These are phyloP conservation scores for Clonostachys rhizophaga DNA, from an alignment of 2,329 filamentous ascomycete genomes.

Conservation along the genomic window DNA sequence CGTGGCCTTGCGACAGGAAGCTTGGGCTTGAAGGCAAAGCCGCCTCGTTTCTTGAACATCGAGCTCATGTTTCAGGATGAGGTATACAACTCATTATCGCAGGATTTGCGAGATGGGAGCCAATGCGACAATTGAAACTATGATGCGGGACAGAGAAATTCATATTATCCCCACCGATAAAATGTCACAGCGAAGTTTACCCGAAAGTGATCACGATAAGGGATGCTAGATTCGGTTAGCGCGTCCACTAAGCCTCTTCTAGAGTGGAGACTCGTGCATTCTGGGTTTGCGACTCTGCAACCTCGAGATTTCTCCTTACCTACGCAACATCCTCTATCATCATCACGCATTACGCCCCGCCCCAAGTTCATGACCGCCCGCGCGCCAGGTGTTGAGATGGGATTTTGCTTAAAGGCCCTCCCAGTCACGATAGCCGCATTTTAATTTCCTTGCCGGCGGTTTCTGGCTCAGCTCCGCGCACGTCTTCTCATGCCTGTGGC, in stretches of 20 bases:
- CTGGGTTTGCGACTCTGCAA: slow-evolving; percentile 30
- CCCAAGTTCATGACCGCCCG: slow-evolving; percentile 27
- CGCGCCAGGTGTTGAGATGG: slow-evolving; percentile 22
- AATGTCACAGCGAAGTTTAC: slow-evolving; percentile 1
- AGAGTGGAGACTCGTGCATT: slow-evolving; percentile 23
- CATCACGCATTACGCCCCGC: slow-evolving; percentile 20
- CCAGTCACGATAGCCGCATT: not conserved
- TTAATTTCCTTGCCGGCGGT: not conserved
- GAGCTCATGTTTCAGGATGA: slow-evolving; percentile 49
- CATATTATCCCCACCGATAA: not conserved
- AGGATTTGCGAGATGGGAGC: not conserved
- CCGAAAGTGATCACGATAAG: slow-evolving; percentile 2
- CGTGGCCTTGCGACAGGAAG: slow-evolving; percentile 51
- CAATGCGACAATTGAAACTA: not conserved
- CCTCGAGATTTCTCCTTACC: slow-evolving; percentile 38
- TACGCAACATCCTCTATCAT: slow-evolving; percentile 24
- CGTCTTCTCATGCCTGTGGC: slow-evolving; percentile 81
- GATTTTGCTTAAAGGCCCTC: slow-evolving; percentile 23
- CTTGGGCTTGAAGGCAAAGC: slow-evolving; percentile 66
- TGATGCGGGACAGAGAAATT: not conserved
- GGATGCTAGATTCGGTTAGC: slow-evolving; percentile 21
- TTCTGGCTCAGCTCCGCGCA: slow-evolving; percentile 11
- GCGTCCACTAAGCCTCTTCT: slow-evolving; percentile 24
- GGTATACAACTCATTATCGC: not conserved
- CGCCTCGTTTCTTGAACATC: slow-evolving; percentile 64